phyloP scores from a whole-genome alignment of 129 eudicot genomes.

The Gnaphalium uliginosum region DNA sequence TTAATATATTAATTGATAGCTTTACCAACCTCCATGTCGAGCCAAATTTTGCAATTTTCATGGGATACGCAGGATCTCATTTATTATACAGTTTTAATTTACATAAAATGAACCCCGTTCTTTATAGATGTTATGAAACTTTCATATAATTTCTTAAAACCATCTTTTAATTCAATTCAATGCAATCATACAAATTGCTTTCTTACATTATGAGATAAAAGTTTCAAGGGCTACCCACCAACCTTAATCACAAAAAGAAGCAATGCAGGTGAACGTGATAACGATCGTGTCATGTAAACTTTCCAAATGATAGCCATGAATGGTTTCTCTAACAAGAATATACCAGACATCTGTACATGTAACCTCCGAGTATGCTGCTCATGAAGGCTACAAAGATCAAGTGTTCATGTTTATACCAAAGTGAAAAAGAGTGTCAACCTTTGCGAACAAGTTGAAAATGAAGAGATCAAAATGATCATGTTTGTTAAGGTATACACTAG shows the following conservation, averaged over 20 bases:
- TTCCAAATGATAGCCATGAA: constrained; percentile 13
- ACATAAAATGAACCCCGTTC: background rate
- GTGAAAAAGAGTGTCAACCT: background rate
- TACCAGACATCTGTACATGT: constrained; percentile 24
- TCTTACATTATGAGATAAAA: background rate
- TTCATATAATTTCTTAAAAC: background rate
- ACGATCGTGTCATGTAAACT: constrained; percentile 33
- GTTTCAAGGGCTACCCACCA: constrained; percentile 23
- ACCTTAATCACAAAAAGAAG: constrained; percentile 34
- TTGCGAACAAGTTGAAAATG: constrained; percentile 15
- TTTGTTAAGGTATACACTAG: constrained; percentile 21
- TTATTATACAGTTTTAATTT: background rate
- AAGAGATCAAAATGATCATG: constrained; percentile 6
- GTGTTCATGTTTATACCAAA: constrained; percentile 13
- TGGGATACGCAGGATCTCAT: background rate
- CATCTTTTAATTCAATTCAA: background rate
- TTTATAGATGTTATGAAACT: background rate
- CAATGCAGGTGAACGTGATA: constrained; percentile 53
- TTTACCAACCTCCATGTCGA: background rate
- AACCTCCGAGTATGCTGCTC: constrained; percentile 1
- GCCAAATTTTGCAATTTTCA: background rate
- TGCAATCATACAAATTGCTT: background rate
- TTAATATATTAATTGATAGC: background rate
- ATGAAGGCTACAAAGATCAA: constrained; percentile 24
- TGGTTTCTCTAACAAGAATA: constrained; percentile 21